phyloP scores from a whole-genome alignment of 208 protist species.

The Leishmania aethiopica region DNA sequence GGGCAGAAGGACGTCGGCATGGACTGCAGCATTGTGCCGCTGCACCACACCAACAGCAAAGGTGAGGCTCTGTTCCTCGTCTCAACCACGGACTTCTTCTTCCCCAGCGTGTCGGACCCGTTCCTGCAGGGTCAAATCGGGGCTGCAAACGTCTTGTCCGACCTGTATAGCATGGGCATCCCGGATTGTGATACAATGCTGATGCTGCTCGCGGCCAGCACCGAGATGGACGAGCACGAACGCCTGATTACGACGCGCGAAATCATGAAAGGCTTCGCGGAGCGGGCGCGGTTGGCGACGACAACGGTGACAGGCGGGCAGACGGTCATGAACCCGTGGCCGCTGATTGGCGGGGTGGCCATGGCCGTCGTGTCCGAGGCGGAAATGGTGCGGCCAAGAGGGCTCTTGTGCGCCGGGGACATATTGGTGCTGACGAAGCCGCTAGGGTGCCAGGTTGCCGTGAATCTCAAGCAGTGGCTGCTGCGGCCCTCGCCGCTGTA shows the following conservation, averaged over 20 bases:
- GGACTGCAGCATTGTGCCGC: constrained; percentile 94
- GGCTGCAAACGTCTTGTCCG: constrained; percentile 96
- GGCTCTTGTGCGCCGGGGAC: constrained; percentile 58
- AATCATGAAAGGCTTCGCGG: constrained; percentile 95
- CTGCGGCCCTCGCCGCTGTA: constrained; percentile 66
- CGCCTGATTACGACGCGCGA: constrained; percentile 76
- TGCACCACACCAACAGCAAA: constrained; percentile 53
- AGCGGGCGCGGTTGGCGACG: constrained; percentile 75
- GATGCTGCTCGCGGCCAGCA: constrained; percentile 94
- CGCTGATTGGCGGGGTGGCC: constrained; percentile 95
- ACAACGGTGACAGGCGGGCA: constrained; percentile 94
- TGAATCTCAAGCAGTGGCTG: constrained; percentile 95
- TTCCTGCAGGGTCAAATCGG: constrained; percentile 95
- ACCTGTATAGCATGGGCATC: constrained; percentile 97
- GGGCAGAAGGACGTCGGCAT: constrained; percentile 83
- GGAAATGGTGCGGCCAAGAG: constrained; percentile 91
- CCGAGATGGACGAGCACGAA: constrained; percentile 91
- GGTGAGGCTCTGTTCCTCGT: constrained; percentile 84
- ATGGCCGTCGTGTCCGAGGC: constrained; percentile 77
- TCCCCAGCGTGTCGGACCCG: constrained; percentile 96
- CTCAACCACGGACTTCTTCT: constrained; percentile 98
- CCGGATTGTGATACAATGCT: constrained; percentile 94
- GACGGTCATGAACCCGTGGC: constrained; percentile 96
- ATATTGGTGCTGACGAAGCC: constrained; percentile 97
- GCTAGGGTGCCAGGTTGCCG: constrained; percentile 92